Base-by-base conservation (phyloP, 2,329 filamentous ascomycete species). In the Pseudogymnoascus sp. region DNA sequence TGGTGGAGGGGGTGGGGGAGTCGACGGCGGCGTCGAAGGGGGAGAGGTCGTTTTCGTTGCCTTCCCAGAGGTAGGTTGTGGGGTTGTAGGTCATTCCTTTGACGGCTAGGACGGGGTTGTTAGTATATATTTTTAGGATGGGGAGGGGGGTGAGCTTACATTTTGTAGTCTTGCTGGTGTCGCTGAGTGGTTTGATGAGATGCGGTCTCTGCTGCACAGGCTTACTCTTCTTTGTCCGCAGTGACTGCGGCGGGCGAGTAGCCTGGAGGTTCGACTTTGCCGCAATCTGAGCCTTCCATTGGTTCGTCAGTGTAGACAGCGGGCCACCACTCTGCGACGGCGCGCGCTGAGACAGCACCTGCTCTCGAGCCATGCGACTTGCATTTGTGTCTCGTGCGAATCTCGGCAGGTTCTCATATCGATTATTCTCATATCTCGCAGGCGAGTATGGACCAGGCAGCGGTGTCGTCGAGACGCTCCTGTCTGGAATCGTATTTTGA, bases 71-170 rank as follows among this genome's bases (percentile, higher is more conserved):
- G 71, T 87, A 94, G 7, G 90, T 89, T 29, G 82, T 79, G 5
- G 94, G 90, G 71, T 99, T 97, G 73, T 96, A 99, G 61, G 86
- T 87, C 94, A 99, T 99, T 66, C 93, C 94, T 74, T 96, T 94
- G 64, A 96, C 83, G 70, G 87, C 90, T 93, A 65, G 10, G 58
- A 39, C 33, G 27, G 55, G 61, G 58, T 52, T 55, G 68, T 78
- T 71, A 77, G 73, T 55, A 62, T 59, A 33, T 62, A 55, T 8
- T 45, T 21, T 21, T 33, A 33, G 25, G 29, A 40, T 55, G 12
- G 29, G 12, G 45, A 35, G 12, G 45, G 31, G 27, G 33, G 29
- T 62, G 45, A 66, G 79, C 85, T 79, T 80, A 95, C 91, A 87
- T 79, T 93, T 96, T 35, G 88, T 81, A 68, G 90, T 87, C 68